Base-by-base conservation (phyloP, 306 rosid species). In the Fagus sylvatica region DNA sequence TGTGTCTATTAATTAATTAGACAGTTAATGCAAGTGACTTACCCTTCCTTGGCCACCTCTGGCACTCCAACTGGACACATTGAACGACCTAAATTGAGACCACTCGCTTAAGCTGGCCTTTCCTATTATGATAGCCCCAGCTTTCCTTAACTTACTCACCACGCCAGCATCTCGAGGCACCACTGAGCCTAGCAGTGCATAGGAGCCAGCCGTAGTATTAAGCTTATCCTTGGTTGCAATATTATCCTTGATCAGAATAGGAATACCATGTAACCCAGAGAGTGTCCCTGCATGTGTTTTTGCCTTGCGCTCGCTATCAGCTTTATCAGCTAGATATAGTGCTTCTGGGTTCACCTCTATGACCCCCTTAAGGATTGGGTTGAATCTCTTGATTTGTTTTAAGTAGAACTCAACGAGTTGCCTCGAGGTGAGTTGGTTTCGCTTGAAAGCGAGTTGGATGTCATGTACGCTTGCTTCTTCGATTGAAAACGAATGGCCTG, bases 31-130 rank as follows among this genome's bases (percentile, higher is more conserved):
- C 51, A 9, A 46, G 51, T 46, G 5, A 55, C 78, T 61, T 11
- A 83, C 90, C 91, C 78, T 76, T 74, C 88, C 91, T 46, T 82
- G 84, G 65, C 89, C 89, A 64, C 88, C 88, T 85, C 91, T 85
- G 7, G 87, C 78, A 11, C 90, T 85, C 79, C 70, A 87, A 76
- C 22, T 13, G 3, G 88, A 85, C 15, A 76, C 68, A 2, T 22
- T 53, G 32, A 37, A 37, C 37, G 87, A 78, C 62, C 90, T 80
- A 56, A 78, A 80, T 6, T 37, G 2, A 43, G 87, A 73, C 89
- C 93, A 87, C 74, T 87, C 93, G 39, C 75, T 83, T 71, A 85
- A 53, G 80, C 85, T 87, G 8, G 88, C 93, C 78, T 89, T 89
- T 3, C 91, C 91, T 19, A 88, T 32, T 4, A 90, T 88, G 75